These are phyloP conservation scores for Sclerotinia minor DNA, from an alignment of 2,329 filamentous ascomycete species.

Conservation along the genomic window DNA sequence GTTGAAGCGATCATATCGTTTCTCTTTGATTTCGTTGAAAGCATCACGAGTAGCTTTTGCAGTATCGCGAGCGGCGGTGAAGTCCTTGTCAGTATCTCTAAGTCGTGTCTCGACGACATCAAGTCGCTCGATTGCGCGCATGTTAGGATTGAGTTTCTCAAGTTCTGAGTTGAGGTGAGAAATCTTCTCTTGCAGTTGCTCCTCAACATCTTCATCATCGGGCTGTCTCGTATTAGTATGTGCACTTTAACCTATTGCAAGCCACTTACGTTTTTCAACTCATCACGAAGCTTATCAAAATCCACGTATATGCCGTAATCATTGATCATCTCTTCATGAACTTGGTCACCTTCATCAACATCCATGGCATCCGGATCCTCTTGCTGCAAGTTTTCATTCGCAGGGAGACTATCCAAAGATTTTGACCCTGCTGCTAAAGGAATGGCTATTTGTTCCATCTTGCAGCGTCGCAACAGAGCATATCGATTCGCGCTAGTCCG, in stretches of 20 bases:
- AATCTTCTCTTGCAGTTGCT: constrained; percentile 76
- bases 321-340: constrained; percentile 67
- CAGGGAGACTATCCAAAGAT: constrained; percentile 76
- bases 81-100: constrained; percentile 82
- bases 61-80: constrained; percentile 75
- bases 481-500: constrained; percentile 83
- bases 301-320: constrained; percentile 91
- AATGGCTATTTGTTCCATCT: constrained; percentile 88
- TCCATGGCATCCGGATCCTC: constrained; percentile 90
- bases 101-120: constrained; percentile 82
- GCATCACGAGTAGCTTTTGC: constrained; percentile 76
- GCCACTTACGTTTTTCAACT: constrained; percentile 72
- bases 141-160: constrained; percentile 94
- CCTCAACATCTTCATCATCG: constrained; percentile 69
- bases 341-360: constrained; percentile 71
- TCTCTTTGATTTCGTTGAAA: constrained; percentile 78
- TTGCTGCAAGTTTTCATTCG: constrained; percentile 77
- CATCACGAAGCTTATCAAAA: constrained; percentile 78
- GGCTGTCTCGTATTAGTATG: constrained; percentile 50
- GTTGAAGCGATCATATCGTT: constrained; percentile 88
- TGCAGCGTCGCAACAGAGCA: constrained; percentile 80
- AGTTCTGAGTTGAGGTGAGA: constrained; percentile 72
- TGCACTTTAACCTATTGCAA: constrained; percentile 38
- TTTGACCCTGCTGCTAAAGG: constrained; percentile 72
- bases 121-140: constrained; percentile 89